A percentile compares a stretch with the other conserved stretches of the same genome.
Evolutionary conservation across 805 yeast species (phyloP).

Genomic region (Kluyveromyces aestuarii): DNA sequence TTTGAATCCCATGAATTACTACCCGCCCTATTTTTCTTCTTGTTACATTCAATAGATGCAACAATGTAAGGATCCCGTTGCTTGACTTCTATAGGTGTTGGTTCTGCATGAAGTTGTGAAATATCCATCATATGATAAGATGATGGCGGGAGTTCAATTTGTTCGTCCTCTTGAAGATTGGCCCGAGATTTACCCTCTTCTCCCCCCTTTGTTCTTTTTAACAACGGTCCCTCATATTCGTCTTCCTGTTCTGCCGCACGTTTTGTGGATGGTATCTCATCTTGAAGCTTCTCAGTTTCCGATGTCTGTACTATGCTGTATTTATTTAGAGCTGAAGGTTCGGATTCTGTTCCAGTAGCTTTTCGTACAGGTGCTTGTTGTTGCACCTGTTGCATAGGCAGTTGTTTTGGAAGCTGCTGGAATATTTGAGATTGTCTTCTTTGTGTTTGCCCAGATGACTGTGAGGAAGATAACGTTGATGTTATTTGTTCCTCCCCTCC

Average conservation of each 20-base stretch:
- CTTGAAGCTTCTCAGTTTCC: not conserved
- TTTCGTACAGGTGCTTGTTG: not conserved
- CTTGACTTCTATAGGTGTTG: slow-evolving; percentile 10
- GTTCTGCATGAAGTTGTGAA: slow-evolving; percentile 8
- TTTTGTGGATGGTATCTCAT: not conserved
- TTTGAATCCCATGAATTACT: slow-evolving; percentile 32
- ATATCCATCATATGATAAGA: slow-evolving; percentile 1
- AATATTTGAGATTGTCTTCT: not conserved
- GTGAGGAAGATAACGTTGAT: slow-evolving; percentile 5
- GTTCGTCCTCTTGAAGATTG: not conserved
- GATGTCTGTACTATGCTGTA: not conserved
- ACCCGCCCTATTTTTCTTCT: slow-evolving; percentile 9
- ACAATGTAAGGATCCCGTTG: slow-evolving; percentile 7
- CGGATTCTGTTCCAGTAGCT: not conserved
- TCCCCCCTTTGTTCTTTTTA: not conserved
- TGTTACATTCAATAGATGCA: slow-evolving; percentile 13
- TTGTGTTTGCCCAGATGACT: not conserved
- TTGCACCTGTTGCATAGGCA: not conserved
- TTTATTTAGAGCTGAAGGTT: not conserved
- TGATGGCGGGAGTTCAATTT: not conserved
- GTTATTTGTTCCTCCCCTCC: slow-evolving; percentile 3
- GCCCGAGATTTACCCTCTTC: not conserved
- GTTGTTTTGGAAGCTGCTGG: not conserved
- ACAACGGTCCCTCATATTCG: not conserved
- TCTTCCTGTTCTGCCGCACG: not conserved